Conservation (phyloP, 768 basidiomycete species). For the Boletus subcaerulescens region DNA sequence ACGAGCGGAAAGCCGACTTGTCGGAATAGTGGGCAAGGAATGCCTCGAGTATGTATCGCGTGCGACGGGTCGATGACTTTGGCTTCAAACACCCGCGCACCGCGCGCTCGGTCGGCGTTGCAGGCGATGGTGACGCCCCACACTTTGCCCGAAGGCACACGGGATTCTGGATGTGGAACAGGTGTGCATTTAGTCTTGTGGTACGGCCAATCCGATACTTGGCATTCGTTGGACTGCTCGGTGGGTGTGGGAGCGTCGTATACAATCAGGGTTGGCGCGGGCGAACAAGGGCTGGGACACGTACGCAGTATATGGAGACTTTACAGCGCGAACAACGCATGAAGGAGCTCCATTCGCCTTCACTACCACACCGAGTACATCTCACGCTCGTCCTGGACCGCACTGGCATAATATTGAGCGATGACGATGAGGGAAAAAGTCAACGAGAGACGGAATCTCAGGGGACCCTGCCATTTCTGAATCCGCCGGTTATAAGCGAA, state of each 20-base stretch:
- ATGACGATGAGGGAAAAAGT: too few species aligned
- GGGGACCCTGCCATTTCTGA: not conserved
- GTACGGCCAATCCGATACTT: slow-evolving; percentile 22
- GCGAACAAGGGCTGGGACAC: not conserved
- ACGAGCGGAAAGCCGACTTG: slow-evolving; percentile 30
- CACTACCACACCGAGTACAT: slow-evolving; percentile 14
- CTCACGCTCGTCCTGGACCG: not conserved
- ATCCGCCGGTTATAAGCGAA: too few species aligned
- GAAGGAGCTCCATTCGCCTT: slow-evolving; percentile 13
- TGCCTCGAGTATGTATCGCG: slow-evolving; percentile 23
- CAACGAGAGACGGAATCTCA: not conserved
- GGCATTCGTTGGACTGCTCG: slow-evolving; percentile 23
- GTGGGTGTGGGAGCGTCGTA: too few species aligned
- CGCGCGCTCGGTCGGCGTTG: slow-evolving; percentile 23
- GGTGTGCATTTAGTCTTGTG: slow-evolving; percentile 17
- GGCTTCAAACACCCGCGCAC: slow-evolving; percentile 21
- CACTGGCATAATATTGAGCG: not conserved
- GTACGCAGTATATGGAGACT: slow-evolving; percentile 22
- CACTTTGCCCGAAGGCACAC: not conserved
- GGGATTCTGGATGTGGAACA: not conserved
- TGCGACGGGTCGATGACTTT: slow-evolving; percentile 22
- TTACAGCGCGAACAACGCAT: slow-evolving; percentile 31
- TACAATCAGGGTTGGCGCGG: too few species aligned
- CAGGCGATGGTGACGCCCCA: slow-evolving; percentile 22
- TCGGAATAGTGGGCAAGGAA: slow-evolving; percentile 25